A percentile compares a stretch with the other conserved stretches of the same genome.
These are phyloP conservation scores for Domatiomyces catenatus DNA, from an alignment of 2,329 filamentous ascomycete genomes.

Conservation along the genomic window DNA sequence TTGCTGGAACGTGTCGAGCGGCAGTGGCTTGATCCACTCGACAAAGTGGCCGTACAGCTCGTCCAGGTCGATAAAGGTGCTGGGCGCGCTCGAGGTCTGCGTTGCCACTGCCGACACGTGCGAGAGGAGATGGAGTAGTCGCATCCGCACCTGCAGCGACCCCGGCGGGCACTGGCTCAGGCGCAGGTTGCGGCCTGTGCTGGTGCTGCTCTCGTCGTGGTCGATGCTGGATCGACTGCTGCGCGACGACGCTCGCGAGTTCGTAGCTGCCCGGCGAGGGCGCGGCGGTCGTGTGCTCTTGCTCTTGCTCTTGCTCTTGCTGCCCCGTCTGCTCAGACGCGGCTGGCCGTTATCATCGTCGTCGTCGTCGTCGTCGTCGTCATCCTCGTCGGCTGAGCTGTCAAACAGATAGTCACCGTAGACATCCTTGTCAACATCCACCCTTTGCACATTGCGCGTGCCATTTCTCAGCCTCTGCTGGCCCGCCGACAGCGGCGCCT, in stretches of 20 bases:
- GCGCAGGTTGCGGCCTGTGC: slow-evolving; percentile 7
- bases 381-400: slow-evolving; percentile 23
- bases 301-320: neutral
- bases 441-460: slow-evolving; percentile 19
- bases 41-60: slow-evolving; percentile 30
- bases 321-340: neutral
- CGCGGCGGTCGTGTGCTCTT: slow-evolving; percentile 2
- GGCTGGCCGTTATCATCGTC: neutral
- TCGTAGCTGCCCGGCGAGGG: slow-evolving; percentile 16
- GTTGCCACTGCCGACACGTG: slow-evolving; percentile 24
- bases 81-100: slow-evolving; percentile 7
- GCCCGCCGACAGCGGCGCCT: slow-evolving; percentile 18
- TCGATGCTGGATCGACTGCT: slow-evolving; percentile 7
- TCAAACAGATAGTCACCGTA: slow-evolving; percentile 31
- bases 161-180: slow-evolving; percentile 15
- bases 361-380: slow-evolving; percentile 9
- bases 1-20: slow-evolving; percentile 31
- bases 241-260: slow-evolving; percentile 15
- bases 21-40: slow-evolving; percentile 32
- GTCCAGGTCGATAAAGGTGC: slow-evolving; percentile 24
- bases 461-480: slow-evolving; percentile 24
- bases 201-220: slow-evolving; percentile 8
- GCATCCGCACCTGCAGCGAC: slow-evolving; percentile 30
- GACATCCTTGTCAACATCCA: slow-evolving; percentile 31
- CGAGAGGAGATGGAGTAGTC: slow-evolving; percentile 30